phyloP scores from a whole-genome alignment of 2,329 filamentous ascomycete genomes.

The Pleomassaria siparia region DNA sequence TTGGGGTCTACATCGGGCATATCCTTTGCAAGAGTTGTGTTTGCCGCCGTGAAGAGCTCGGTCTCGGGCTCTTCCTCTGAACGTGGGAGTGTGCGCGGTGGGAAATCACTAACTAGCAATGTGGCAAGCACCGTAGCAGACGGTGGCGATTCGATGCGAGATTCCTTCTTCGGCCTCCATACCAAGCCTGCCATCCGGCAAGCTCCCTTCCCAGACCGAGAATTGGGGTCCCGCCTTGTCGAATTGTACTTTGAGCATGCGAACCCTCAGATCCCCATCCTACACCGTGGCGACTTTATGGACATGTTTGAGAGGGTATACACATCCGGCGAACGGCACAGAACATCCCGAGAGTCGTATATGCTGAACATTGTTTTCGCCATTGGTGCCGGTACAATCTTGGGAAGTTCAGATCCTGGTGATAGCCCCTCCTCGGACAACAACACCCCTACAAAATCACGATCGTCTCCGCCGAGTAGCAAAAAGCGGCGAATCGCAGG shows the following conservation, averaged over 20 bases:
- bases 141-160: constrained; percentile 74
- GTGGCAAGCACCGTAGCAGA: constrained; percentile 52
- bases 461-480: constrained; percentile 33
- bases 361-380: constrained; percentile 96
- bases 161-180: constrained; percentile 96
- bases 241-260: constrained; percentile 93
- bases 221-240: constrained; percentile 71
- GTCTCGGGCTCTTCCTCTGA: constrained; percentile 60
- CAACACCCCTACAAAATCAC: constrained; percentile 28
- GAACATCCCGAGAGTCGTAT: constrained; percentile 82
- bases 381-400: constrained; percentile 90
- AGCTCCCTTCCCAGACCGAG: constrained; percentile 77
- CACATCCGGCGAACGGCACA: constrained; percentile 63
- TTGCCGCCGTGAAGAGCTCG: constrained; percentile 85
- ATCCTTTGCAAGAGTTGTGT: constrained; percentile 90
- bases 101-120: constrained; percentile 55
- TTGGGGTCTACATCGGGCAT: constrained; percentile 86
- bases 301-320: constrained; percentile 83
- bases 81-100: constrained; percentile 62
- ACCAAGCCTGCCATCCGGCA: constrained; percentile 85
- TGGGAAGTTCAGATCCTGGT: constrained; percentile 54
- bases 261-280: constrained; percentile 91
- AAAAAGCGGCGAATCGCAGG: constrained; percentile 45
- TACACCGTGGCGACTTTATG: constrained; percentile 89
- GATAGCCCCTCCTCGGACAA: constrained; percentile 37